Base-by-base conservation (phyloP, 257 asterid species). In the Anisodus acutangulus region DNA sequence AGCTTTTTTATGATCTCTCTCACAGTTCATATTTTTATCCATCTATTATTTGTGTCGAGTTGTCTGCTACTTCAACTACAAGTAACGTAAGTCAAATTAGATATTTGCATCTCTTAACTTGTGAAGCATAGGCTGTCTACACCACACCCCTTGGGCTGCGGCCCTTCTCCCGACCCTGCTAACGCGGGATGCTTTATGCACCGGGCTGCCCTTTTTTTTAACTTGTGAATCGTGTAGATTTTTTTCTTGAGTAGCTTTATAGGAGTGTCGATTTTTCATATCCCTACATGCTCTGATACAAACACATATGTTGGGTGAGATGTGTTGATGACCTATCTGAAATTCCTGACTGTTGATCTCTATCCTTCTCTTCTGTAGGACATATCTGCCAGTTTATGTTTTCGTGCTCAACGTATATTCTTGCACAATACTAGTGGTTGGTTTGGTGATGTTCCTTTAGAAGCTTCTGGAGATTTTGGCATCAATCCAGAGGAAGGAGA, bases 391-490 rank as follows among this genome's bases (percentile, higher is more conserved):
- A 95, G 94, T 88, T 88, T 97, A 90, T 92, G 92, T 87, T 93
- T 97, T 82, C 98, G 99, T 81, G 98, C 95, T 88, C 99, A 95
- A 86, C 90, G 98, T 71, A 93, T 97, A 90, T 97, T 93, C 90
- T 86, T 97, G 90, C 98, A 93, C 90, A 97, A 95, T 88, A 93
- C 99, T 70, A 93, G 98, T 90, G 99, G 99, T 71, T 95, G 98
- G 98, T 97, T 93, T 88, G 99, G 98, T 82, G 93, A 97, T 88
- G 89, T 95, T 85, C 99, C 98, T 19, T 90, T 97, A 90, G 99
- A 97, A 91, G 98, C 98, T 85, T 97, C 99, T 84, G 99, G 99
- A 80, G 99, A 97, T 92, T 97, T 97, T 83, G 98, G 98, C 72
- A 88, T 97, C 90, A 93, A 97, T 88, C 99, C 99, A 6, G 98